Evolutionary conservation across 2,329 filamentous ascomycete genomes (phyloP).

Genomic region (Coniella vitis): DNA sequence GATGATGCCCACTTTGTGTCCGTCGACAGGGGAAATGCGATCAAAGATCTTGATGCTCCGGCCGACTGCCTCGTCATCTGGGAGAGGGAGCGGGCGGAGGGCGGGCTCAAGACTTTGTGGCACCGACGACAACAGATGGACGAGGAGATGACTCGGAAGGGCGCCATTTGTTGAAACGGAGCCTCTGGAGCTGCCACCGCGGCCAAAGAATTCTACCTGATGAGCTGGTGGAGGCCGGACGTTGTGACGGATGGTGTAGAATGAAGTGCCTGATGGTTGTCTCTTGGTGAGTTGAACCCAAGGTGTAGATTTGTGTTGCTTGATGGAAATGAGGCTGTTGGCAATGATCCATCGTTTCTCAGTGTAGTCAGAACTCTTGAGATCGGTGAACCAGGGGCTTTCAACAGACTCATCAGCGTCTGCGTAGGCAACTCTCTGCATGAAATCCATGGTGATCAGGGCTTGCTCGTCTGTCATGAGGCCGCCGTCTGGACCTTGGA

Average conservation of each 20-base stretch:
- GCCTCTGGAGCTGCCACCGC: slow-evolving; percentile 42
- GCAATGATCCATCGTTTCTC: slow-evolving; percentile 67
- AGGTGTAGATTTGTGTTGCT: slow-evolving; percentile 60
- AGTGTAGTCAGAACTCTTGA: slow-evolving; percentile 58
- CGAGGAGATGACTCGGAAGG: slow-evolving; percentile 66
- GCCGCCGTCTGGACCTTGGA: slow-evolving; percentile 67
- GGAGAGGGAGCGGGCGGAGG: slow-evolving; percentile 68
- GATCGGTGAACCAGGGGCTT: slow-evolving; percentile 57
- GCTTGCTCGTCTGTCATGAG: slow-evolving; percentile 85
- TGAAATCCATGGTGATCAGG: slow-evolving; percentile 87
- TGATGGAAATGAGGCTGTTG: slow-evolving; percentile 66
- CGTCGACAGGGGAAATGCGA: slow-evolving; percentile 81
- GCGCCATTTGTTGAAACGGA: slow-evolving; percentile 51
- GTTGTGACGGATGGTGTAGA: slow-evolving; percentile 53
- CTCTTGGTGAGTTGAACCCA: slow-evolving; percentile 66
- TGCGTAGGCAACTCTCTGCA: slow-evolving; percentile 81
- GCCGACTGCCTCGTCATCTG: slow-evolving; percentile 59
- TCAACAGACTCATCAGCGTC: slow-evolving; percentile 72
- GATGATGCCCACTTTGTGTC: slow-evolving; percentile 90
- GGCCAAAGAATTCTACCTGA: slow-evolving; percentile 40
- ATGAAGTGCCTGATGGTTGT: slow-evolving; percentile 61
- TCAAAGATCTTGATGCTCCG: slow-evolving; percentile 79
- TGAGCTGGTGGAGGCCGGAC: slow-evolving; percentile 52
- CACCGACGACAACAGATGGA: slow-evolving; percentile 60
- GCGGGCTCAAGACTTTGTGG: slow-evolving; percentile 49